These are phyloP conservation scores for Aureobasidium zeae DNA, from an alignment of 2,329 filamentous ascomycete species.

Conservation along the genomic window DNA sequence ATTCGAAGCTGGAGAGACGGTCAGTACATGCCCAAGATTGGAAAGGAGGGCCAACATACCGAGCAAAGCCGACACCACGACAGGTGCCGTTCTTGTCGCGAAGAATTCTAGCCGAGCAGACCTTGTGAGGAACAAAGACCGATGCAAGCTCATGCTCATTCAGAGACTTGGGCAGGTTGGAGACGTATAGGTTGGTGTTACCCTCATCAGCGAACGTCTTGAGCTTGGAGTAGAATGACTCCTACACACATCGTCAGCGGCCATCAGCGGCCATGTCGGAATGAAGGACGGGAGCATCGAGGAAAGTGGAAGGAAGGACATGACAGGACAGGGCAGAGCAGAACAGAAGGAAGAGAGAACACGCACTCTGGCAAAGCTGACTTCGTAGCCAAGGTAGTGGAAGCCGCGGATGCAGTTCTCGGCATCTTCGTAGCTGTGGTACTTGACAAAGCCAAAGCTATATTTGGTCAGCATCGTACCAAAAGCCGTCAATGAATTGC, in stretches of 20 bases:
- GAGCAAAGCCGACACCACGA: constrained; percentile 92
- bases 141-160: constrained; percentile 77
- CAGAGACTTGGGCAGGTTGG: constrained; percentile 85
- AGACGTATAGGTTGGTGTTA: constrained; percentile 96
- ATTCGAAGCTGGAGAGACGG: constrained; percentile 61
- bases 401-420: constrained; percentile 96
- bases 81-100: constrained; percentile 86
- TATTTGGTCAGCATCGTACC: constrained; percentile 25
- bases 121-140: constrained; percentile 71
- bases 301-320: constrained; percentile 19
- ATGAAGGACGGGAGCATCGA: too few relatives aligned
- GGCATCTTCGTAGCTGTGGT: constrained; percentile 75
- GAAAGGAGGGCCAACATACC: constrained; percentile 46
- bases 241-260: constrained; percentile 43
- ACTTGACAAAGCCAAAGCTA: constrained; percentile 97
- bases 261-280: neutral
- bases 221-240: constrained; percentile 96
- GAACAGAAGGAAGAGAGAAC: neutral
- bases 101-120: constrained; percentile 90
- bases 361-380: constrained; percentile 84
- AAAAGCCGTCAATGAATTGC: neutral
- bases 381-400: constrained; percentile 89
- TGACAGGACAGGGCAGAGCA: constrained; percentile 7
- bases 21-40: constrained; percentile 17
- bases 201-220: constrained; percentile 85